Percentiles rank a stretch among this genome's conserved stretches.
phyloP scores from a whole-genome alignment of 1,284 basidiomycete species.

The Ustilago esculenta region DNA sequence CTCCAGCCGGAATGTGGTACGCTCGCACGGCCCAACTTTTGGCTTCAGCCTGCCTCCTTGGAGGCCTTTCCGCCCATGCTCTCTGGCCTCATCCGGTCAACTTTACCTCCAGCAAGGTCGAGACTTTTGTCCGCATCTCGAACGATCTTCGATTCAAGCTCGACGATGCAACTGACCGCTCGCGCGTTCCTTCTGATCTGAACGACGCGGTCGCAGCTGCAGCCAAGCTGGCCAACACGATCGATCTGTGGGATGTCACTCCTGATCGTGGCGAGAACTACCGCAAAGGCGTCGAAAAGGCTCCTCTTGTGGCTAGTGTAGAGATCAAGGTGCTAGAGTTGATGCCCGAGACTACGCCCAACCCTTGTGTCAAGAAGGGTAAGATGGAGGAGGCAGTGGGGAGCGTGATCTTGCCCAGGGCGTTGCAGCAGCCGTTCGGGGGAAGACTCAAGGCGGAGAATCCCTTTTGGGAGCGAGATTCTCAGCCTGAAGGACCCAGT shows the following conservation, averaged over 20 bases:
- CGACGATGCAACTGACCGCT: constrained; percentile 56
- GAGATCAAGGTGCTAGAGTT: constrained; percentile 40
- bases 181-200: constrained; percentile 68
- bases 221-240: constrained; percentile 58
- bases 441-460: constrained; percentile 4
- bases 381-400: background rate
- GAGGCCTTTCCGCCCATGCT: constrained; percentile 20
- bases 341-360: constrained; percentile 22
- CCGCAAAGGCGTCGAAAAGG: constrained; percentile 62
- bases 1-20: constrained; percentile 13
- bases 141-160: constrained; percentile 70
- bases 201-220: constrained; percentile 70
- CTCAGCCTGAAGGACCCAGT: background rate
- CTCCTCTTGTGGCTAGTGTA: constrained; percentile 46
- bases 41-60: constrained; percentile 15
- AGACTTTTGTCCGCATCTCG: constrained; percentile 70
- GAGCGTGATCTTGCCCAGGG: background rate
- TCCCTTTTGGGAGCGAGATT: background rate
- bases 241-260: constrained; percentile 71
- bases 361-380: constrained; percentile 12
- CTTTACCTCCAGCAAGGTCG: constrained; percentile 71
- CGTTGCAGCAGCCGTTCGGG: constrained; percentile 10
- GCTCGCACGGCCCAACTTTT: constrained; percentile 9
- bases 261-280: constrained; percentile 71
- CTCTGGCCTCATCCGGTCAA: constrained; percentile 69